These are phyloP conservation scores for Pyrus communis DNA, from an alignment of 306 rosid genomes.

Conservation along the genomic window DNA sequence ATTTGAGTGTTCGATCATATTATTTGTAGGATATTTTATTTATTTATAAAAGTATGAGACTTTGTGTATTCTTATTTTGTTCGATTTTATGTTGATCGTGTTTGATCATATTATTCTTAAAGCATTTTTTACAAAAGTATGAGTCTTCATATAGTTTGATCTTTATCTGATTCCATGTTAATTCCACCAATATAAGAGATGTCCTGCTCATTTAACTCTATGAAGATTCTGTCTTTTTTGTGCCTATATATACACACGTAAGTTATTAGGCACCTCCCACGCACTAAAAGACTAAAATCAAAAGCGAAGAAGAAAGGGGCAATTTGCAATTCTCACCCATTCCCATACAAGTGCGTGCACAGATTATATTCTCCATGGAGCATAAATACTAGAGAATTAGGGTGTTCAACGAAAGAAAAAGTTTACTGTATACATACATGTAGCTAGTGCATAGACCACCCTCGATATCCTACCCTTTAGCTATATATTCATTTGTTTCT, in stretches of 20 bases:
- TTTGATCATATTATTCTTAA: background rate
- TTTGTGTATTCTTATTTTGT: no score
- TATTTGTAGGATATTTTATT: no score
- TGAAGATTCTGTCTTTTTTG: background rate
- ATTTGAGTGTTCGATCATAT: no score
- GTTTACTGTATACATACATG: background rate
- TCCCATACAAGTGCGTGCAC: constrained; percentile 29
- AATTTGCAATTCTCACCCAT: background rate
- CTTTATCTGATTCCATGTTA: background rate
- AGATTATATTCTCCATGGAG: background rate
- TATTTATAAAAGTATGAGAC: background rate
- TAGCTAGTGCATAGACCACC: background rate
- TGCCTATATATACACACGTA: background rate
- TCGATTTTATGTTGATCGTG: background rate
- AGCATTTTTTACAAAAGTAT: no score
- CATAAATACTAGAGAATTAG: background rate
- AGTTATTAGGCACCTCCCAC: constrained; percentile 10
- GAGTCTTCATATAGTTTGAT: no score
- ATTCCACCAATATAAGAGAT: background rate
- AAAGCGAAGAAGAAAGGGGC: background rate
- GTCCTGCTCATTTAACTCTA: background rate
- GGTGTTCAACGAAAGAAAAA: background rate
- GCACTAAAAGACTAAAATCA: constrained; percentile 15
- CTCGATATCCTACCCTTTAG: background rate
- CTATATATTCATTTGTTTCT: background rate